phyloP scores from a whole-genome alignment of 192 early-diverging fungal species.

The Phycomyces blakesleeanus region DNA sequence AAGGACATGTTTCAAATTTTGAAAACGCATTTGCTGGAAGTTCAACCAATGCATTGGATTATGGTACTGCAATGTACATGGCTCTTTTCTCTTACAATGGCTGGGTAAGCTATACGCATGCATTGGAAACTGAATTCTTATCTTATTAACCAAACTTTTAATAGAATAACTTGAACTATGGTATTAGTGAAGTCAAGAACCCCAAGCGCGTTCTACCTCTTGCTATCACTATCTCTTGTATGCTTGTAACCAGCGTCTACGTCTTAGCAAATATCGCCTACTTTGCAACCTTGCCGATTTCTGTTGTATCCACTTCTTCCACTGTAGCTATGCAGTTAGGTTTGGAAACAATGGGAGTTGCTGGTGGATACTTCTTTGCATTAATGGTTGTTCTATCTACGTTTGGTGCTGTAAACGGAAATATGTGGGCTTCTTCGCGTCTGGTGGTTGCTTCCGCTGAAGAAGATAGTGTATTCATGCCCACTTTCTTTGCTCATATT shows the following conservation, averaged over 20 bases:
- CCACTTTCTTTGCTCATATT: slow-evolving; percentile 56
- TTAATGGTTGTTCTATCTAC: slow-evolving; percentile 66
- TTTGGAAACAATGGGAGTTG: slow-evolving; percentile 53
- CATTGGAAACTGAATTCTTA: too few relatives aligned
- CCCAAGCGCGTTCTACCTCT: slow-evolving; percentile 70
- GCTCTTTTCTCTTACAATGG: slow-evolving; percentile 55
- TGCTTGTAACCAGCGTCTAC: slow-evolving; percentile 67
- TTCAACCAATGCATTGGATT: slow-evolving; percentile 52
- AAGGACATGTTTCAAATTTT: slow-evolving; percentile 47
- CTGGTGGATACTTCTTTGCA: slow-evolving; percentile 63
- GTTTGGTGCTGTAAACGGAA: slow-evolving; percentile 70
- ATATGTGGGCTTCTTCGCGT: slow-evolving; percentile 65
- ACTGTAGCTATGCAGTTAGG: slow-evolving; percentile 65
- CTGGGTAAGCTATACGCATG: slow-evolving; percentile 34
- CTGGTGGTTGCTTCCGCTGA: slow-evolving; percentile 53
- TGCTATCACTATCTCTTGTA: slow-evolving; percentile 65
- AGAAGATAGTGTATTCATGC: slow-evolving; percentile 58
- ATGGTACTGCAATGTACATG: slow-evolving; percentile 69
- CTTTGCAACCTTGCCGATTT: slow-evolving; percentile 71
- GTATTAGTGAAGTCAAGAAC: slow-evolving; percentile 75
- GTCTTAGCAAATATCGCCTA: slow-evolving; percentile 78
- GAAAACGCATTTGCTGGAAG: slow-evolving; percentile 51
- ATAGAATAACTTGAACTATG: slow-evolving; percentile 71
- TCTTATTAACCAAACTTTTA: too few relatives aligned
- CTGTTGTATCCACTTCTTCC: slow-evolving; percentile 55